These are phyloP conservation scores for Neopestalotiopsis sp. DNA, from an alignment of 2,329 filamentous ascomycete genomes.

Conservation along the genomic window DNA sequence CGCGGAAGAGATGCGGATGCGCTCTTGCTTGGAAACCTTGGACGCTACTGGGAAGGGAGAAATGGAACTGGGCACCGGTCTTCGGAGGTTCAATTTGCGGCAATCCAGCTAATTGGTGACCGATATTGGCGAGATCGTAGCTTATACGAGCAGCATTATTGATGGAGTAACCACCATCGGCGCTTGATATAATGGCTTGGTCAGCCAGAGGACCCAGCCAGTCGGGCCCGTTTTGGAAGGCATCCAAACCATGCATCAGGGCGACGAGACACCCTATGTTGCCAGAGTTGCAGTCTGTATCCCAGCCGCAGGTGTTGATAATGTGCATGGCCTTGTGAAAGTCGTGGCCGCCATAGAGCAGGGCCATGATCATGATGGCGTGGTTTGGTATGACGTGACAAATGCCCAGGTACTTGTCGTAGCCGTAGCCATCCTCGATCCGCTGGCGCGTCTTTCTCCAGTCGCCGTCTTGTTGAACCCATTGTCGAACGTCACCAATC, in stretches of 20 bases:
- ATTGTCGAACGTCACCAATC: conserved; percentile 36
- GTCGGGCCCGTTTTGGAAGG: conserved; percentile 34
- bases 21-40: conserved; percentile 36
- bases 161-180: conserved; percentile 42
- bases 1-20: neutral
- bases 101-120: conserved; percentile 31
- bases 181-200: conserved; percentile 40
- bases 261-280: conserved; percentile 43
- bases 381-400: conserved; percentile 43
- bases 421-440: conserved; percentile 40
- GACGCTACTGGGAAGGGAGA: conserved; percentile 41
- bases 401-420: conserved; percentile 38
- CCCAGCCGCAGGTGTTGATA: conserved; percentile 43
- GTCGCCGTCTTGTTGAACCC: conserved; percentile 34
- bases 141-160: conserved; percentile 42
- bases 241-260: conserved; percentile 39
- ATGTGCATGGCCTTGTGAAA: conserved; percentile 42
- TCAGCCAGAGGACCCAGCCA: conserved; percentile 43
- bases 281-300: conserved; percentile 45
- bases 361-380: conserved; percentile 39
- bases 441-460: conserved; percentile 40
- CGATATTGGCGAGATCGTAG: conserved; percentile 35
- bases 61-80: conserved; percentile 42
- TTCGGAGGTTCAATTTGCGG: conserved; percentile 32
- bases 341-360: conserved; percentile 36